These are phyloP conservation scores for Candida freyschussii DNA, from an alignment of 1,139 yeast genomes.

Conservation along the genomic window DNA sequence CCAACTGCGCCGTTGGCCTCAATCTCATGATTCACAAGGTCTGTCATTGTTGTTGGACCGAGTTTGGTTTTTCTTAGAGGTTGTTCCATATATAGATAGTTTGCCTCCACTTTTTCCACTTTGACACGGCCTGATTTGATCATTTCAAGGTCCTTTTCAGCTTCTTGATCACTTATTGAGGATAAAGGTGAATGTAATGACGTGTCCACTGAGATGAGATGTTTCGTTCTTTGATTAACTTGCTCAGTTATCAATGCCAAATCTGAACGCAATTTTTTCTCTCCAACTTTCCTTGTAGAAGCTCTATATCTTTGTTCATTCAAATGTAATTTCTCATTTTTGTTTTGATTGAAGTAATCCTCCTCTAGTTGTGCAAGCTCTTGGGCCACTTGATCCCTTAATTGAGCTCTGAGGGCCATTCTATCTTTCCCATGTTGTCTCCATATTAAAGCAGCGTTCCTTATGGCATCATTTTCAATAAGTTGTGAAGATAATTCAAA, in stretches of 20 bases:
- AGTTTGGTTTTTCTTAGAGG: conserved; percentile 11
- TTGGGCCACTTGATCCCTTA: conserved; percentile 13
- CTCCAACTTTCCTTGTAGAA: conserved; percentile 14
- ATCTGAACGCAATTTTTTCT: conserved; percentile 10
- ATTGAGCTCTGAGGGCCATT: conserved; percentile 20
- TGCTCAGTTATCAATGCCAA: conserved; percentile 7
- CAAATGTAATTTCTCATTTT: conserved; percentile 7
- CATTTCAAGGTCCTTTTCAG: conserved; percentile 17
- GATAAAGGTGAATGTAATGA: conserved; percentile 8
- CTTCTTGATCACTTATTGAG: conserved; percentile 13
- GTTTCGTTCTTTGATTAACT: conserved; percentile 6
- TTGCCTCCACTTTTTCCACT: conserved; percentile 17
- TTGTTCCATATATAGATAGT: conserved; percentile 18
- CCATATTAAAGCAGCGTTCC: conserved; percentile 21
- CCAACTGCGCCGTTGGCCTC: conserved; percentile 14
- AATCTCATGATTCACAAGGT: conserved; percentile 21
- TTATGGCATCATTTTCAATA: conserved; percentile 16
- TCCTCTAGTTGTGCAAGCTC: conserved; percentile 22
- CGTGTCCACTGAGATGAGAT: not conserved
- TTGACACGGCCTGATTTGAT: conserved; percentile 11
- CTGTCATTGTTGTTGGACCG: conserved; percentile 25
- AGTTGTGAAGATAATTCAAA: conserved; percentile 21
- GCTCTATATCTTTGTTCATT: conserved; percentile 13
- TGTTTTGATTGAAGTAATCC: conserved; percentile 22
- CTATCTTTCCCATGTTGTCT: conserved; percentile 24